Evolutionary conservation across 106 monocot genomes (phyloP), one percentile per base, ranked within the genome.

Genomic region (Phalaenopsis equestris): DNA sequence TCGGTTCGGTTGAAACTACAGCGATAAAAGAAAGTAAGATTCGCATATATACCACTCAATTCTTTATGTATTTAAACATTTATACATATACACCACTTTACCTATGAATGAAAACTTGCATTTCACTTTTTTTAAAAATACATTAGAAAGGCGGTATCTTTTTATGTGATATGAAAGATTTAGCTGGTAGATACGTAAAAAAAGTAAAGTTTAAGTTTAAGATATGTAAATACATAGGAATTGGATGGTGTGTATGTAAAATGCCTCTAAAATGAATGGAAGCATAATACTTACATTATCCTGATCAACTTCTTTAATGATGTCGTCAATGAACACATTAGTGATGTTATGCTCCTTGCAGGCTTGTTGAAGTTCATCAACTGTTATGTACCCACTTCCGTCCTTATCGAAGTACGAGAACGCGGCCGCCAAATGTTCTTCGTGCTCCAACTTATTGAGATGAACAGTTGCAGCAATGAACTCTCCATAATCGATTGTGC

Each of bases 361-460:
- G 73, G 90, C 90, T 79, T 86, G 84, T 67, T 90, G 86, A 68
- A 90, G 87, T 76, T 90, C 90, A 81, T 90, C 90, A 23, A 87
- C 84, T 8, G 90, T 90, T 19, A 90, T 87, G 46, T 85, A 88
- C 42, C 90, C 90, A 70, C 90, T 90, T 21, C 87, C 90, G 86
- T 90, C 90, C 84, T 88, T 92, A 79, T 92, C 95, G 67, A 95
- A 95, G 82, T 90, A 95, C 12, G 84, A 80, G 79, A 95, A 95
- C 12, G 93, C 93, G 45, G 93, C 86, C 30, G 80, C 84, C 73
- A 93, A 76, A 87, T 93, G 89, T 76, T 93, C 90, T 67, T 93
- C 88, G 14, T 86, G 81, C 68, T 93, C 93, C 23, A 93, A 83
- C 75, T 93, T 93, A 85, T 90, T 90, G 38, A 93, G 83, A 83